Base-by-base conservation (phyloP, 2,329 filamentous ascomycete genomes). In the Xylaria sp. region DNA sequence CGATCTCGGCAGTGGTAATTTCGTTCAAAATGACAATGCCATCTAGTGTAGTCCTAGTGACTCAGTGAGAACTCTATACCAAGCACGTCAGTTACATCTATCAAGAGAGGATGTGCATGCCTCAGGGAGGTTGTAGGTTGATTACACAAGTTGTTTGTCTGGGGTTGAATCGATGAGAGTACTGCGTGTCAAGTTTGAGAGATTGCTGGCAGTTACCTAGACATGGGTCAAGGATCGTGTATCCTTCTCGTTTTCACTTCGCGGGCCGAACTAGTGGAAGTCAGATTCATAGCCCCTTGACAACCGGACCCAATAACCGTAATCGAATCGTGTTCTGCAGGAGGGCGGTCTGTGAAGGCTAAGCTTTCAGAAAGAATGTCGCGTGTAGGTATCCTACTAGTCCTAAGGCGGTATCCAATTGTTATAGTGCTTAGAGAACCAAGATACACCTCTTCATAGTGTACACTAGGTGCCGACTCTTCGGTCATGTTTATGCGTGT, bases 1-100 rank as follows among this genome's bases (percentile, higher is more conserved):
- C 53, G 47, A 58, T 29, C 55, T 32, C 27, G 25, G 51, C 3
- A 25, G 59, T 50, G 23, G 18, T 37, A 57, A 47, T 59, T 40
- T 35, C 27, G 3, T 25, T 54, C 29, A 29, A 21, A 44, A 21
- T 3, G 3, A 18, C n/a, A 23, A 16, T n/a, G 3, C 55, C 9
- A 29, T 29, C 10, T 2, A 12, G 37, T 27, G 13, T 2, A 21
- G 37, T 27, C 13, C 16, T 10, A 9, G 32, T 10, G 10, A 18
- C 25, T 23, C 21, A 63, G 23, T 42, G 16, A 27, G 37, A 25
- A 16, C 16, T 35, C 53, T 42, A 23, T 35, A 25, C 18, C 5
- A 18, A 29, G 50, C 25, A 53, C 10, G 6, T 12, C 23, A n/a
- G 4, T 6, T 13, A 37, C 4, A 13, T n/a, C 29, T 37, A 35